These are phyloP conservation scores for Lachancea cidri DNA, from an alignment of 805 yeast genomes.

Conservation along the genomic window DNA sequence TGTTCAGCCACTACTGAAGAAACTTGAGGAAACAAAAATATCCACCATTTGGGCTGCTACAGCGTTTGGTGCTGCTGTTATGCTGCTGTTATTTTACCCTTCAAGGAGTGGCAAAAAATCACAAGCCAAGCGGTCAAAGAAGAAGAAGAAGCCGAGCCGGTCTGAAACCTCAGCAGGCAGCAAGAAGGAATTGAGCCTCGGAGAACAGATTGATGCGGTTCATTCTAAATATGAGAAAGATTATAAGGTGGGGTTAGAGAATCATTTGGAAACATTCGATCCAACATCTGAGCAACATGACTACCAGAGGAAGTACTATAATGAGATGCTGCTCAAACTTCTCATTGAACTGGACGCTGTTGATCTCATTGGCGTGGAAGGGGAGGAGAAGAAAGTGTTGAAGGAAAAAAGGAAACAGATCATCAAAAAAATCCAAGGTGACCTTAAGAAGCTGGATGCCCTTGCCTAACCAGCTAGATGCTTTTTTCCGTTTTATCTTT, in stretches of 20 bases:
- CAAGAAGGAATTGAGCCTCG: conserved; percentile 20
- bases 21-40: conserved; percentile 1
- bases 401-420: conserved; percentile 54
- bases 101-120: not conserved
- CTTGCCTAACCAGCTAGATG: not conserved
- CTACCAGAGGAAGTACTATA: conserved; percentile 53
- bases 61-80: conserved; percentile 5
- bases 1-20: not conserved
- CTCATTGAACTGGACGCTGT: conserved; percentile 63
- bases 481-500: not conserved
- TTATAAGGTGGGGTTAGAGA: conserved; percentile 20
- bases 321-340: conserved; percentile 63
- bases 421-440: conserved; percentile 55
- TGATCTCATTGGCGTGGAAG: conserved; percentile 37
- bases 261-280: conserved; percentile 19
- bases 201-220: conserved; percentile 25
- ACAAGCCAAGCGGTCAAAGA: not conserved
- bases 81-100: conserved; percentile 1
- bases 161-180: conserved; percentile 8
- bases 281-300: conserved; percentile 22
- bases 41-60: conserved; percentile 4
- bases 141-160: conserved; percentile 7
- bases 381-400: conserved; percentile 42
- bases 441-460: conserved; percentile 50
- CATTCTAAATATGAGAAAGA: conserved; percentile 23